Evolutionary conservation across 495 filamentous ascomycete genomes (phyloP), one percentile per base, ranked within the genome.

Genomic region (Lasiosphaeris hirsuta): DNA sequence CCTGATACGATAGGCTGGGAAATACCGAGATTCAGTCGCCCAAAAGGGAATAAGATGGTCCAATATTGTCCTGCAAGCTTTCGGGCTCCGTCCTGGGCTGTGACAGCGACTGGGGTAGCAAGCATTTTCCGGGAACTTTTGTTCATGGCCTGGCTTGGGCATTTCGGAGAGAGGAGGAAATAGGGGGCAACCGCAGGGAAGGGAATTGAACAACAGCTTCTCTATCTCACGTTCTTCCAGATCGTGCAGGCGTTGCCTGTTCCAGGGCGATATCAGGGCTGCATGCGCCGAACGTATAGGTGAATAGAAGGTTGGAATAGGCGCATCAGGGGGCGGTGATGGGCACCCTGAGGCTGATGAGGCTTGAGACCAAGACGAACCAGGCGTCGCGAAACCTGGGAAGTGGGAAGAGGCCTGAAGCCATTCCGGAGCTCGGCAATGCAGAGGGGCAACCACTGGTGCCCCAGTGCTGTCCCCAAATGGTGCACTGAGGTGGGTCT

Each of bases 41-140:
- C 14, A 61, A 68, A 62, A 58, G 7, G 58, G 64, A 54, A 54
- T 60, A 47, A 41, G 38, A 42, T 18, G 48, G 15, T 13, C 58
- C 67, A 71, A 71, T 69, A 71, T 64, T 69, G 43, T 19, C 11
- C 63, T 71, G 69, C 67, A 68, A 58, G 63, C 37, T 54, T 15
- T 71, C 69, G 69, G 69, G 53, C 36, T 46, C 37, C 23, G 51
- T 51, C 54, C 40, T 62, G 43, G 60, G 54, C 50, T 62, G 59
- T 23, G 47, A 46, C 43, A 54, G 30, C 54, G 48, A 45, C 49
- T 43, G 14, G 55, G 59, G 44, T 54, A 7, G 23, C 39, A 13
- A 11, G 36, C 34, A 38, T 50, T 58, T 50, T 42, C 39, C 33
- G 56, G 47, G 48, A 51, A 53, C 37, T 51, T 47, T 38, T 17